Percentiles rank a stretch among this genome's conserved stretches.
phyloP scores from a whole-genome alignment of 75 land plant species.

The Sequoia sempervirens region DNA sequence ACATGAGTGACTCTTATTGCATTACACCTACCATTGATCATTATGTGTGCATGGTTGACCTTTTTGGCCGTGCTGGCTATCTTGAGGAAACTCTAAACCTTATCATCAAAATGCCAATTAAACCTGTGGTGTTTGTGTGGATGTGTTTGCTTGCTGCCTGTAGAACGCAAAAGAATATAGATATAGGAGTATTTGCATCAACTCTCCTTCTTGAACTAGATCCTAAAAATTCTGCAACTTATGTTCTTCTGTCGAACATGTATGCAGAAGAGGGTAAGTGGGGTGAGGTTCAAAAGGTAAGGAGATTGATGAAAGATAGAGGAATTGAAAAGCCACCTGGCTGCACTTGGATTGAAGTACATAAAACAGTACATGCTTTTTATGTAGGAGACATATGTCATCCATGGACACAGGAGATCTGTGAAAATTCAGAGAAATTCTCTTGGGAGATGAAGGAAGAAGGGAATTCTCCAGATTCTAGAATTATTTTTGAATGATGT shows the following conservation, averaged over 20 bases:
- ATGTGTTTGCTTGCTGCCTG: neutral
- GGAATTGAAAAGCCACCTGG: neutral
- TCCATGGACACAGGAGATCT: slow-evolving; percentile 14
- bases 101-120: neutral
- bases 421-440: neutral
- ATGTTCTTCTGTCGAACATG: neutral
- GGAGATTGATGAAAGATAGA: neutral
- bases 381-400: slow-evolving; percentile 17
- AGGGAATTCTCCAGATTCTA: slow-evolving; percentile 14
- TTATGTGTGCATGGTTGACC: neutral
- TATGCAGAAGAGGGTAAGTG: neutral
- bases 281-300: neutral
- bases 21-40: neutral
- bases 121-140: neutral
- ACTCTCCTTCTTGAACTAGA: neutral
- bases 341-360: slow-evolving; percentile 20
- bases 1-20: neutral
- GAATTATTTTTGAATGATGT: slow-evolving; percentile 15
- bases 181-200: neutral
- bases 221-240: neutral
- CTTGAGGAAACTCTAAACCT: neutral
- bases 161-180: neutral
- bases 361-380: slow-evolving; percentile 24
- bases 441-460: slow-evolving; percentile 4
- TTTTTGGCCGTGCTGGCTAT: neutral